Conservation (phyloP, 2,329 filamentous ascomycete genomes). For the Diplodia mutila region DNA sequence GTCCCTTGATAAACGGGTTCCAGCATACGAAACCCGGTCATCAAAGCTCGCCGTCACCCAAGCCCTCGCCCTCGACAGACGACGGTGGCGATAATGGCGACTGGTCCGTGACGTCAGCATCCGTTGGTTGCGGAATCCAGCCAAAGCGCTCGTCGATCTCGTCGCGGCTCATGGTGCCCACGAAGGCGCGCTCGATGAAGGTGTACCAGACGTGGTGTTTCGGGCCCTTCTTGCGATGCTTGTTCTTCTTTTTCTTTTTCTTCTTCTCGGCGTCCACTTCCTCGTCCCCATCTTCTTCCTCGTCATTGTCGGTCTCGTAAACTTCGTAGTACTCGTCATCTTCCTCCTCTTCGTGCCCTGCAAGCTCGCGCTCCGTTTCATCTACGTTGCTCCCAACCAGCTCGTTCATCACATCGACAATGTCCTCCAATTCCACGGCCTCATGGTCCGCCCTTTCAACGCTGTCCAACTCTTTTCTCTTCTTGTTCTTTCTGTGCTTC, state of each 20-base stretch:
- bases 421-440: not conserved
- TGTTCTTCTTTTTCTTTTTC: conserved; percentile 53
- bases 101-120: not conserved
- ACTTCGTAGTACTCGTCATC: conserved; percentile 24
- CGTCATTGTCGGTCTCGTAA: conserved; percentile 31
- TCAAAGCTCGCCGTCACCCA: conserved; percentile 22
- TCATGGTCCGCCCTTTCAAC: not conserved
- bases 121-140: not conserved
- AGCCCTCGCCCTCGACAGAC: not conserved
- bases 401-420: not conserved
- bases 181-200: conserved; percentile 79
- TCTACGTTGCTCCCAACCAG: conserved; percentile 28
- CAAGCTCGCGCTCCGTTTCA: conserved; percentile 36
- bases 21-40: not conserved
- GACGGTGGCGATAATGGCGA: not conserved
- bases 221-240: conserved; percentile 45
- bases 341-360: not conserved
- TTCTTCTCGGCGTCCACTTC: conserved; percentile 44
- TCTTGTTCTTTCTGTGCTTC: conserved; percentile 31
- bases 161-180: conserved; percentile 68
- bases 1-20: too few relatives aligned
- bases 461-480: not conserved
- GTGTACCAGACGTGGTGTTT: conserved; percentile 73
- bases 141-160: conserved; percentile 58
- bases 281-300: conserved; percentile 35